Conservation (phyloP, 768 basidiomycete species). For the Agrocybe chaxingu region DNA sequence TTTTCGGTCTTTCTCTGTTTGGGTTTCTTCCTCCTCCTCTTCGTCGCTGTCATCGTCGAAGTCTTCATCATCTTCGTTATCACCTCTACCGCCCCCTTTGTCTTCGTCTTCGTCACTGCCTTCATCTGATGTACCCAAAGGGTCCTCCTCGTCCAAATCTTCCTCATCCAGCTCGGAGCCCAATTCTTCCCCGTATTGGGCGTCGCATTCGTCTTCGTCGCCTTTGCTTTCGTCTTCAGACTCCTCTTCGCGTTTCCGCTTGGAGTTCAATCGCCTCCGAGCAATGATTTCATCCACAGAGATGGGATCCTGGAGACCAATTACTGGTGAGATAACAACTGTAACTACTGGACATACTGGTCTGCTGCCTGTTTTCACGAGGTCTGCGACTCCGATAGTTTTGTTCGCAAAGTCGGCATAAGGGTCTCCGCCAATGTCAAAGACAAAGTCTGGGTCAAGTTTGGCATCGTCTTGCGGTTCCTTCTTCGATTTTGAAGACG, state of each 20-base stretch:
- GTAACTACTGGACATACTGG: slow-evolving; percentile 41
- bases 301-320: slow-evolving; percentile 56
- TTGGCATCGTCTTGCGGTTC: slow-evolving; percentile 48
- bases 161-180: slow-evolving; percentile 24
- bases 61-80: slow-evolving; percentile 26
- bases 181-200: slow-evolving; percentile 24
- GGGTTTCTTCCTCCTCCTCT: slow-evolving; percentile 48
- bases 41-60: slow-evolving; percentile 19
- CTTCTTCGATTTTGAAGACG: slow-evolving; percentile 18
- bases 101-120: slow-evolving; percentile 25
- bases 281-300: slow-evolving; percentile 93
- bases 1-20: slow-evolving; percentile 73
- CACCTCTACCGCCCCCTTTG: slow-evolving; percentile 27
- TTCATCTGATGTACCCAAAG: slow-evolving; percentile 10
- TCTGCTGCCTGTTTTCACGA: slow-evolving; percentile 60
- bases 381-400: slow-evolving; percentile 41
- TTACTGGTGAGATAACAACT: slow-evolving; percentile 6
- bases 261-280: slow-evolving; percentile 53
- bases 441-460: slow-evolving; percentile 80
- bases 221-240: slow-evolving; percentile 35
- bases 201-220: slow-evolving; percentile 24
- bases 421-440: slow-evolving; percentile 74
- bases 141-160: slow-evolving; percentile 23
- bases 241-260: slow-evolving; percentile 60
- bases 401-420: slow-evolving; percentile 53